Evolutionary conservation across 495 filamentous ascomycete genomes (phyloP).

Genomic region (Immersiella caudata): DNA sequence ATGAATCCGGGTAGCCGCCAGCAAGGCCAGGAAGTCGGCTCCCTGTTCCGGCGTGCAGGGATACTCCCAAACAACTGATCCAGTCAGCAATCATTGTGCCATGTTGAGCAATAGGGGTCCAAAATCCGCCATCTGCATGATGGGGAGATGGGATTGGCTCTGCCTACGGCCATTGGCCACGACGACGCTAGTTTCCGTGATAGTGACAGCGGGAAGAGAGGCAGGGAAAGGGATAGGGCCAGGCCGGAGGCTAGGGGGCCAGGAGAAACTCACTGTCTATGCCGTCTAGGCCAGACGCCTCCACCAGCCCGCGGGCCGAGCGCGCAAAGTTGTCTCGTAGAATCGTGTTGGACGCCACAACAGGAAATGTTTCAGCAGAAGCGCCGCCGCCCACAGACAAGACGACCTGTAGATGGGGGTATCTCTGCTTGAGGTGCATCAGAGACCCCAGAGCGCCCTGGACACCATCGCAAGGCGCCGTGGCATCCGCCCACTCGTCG

Average conservation of each 20-base stretch:
- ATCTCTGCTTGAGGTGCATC: slow-evolving; percentile 70
- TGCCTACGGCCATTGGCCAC: slow-evolving; percentile 13
- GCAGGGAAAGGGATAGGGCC: slow-evolving; percentile 5
- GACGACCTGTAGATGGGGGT: slow-evolving; percentile 76
- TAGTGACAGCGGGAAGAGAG: slow-evolving; percentile 12
- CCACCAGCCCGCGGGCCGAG: slow-evolving; percentile 70
- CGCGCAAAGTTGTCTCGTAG: slow-evolving; percentile 71
- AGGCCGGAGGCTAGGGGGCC: neutral
- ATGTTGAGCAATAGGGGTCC: slow-evolving; percentile 10
- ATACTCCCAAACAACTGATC: slow-evolving; percentile 88
- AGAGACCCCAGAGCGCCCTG: slow-evolving; percentile 79
- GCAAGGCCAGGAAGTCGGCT: slow-evolving; percentile 69
- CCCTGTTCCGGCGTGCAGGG: slow-evolving; percentile 71
- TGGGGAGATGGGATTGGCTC: slow-evolving; percentile 9
- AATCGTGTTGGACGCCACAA: slow-evolving; percentile 64
- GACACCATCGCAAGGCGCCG: slow-evolving; percentile 77
- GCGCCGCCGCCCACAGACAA: slow-evolving; percentile 86
- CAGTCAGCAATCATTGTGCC: slow-evolving; percentile 19
- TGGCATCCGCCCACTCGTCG: slow-evolving; percentile 82
- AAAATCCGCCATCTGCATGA: neutral
- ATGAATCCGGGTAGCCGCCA: slow-evolving; percentile 67
- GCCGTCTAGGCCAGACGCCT: slow-evolving; percentile 78
- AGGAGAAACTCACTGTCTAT: slow-evolving; percentile 70
- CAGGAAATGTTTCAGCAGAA: slow-evolving; percentile 76
- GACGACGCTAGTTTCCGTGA: neutral